Base-by-base conservation (phyloP, 306 rosid species). In the Quercus dentata region DNA sequence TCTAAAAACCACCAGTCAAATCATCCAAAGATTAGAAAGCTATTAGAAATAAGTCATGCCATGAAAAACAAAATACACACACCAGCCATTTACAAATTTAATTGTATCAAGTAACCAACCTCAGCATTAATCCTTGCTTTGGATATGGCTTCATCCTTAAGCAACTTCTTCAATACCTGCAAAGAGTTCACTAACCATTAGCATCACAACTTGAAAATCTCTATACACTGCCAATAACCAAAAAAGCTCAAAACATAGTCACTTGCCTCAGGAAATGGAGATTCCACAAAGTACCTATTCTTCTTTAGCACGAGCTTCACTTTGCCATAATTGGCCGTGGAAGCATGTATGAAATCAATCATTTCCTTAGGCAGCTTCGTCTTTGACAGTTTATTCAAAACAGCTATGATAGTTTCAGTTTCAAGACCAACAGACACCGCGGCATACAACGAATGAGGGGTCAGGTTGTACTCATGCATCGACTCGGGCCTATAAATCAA, bases 221-320 rank as follows among this genome's bases (percentile, higher is more conserved):
- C 46, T 56, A 51, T 79, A 67, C 56, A n/a, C 20, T 30, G 30
- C 52, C 41, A 23, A 58, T 58, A 73, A 81, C 61, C 20, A 70
- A 46, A 65, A 65, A 76, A 28, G 78, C 13, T 6, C 14, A 76
- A 59, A 75, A 21, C 52, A 8, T 31, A 56, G 75, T 44, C 57
- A 30, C 84, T 71, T 75, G 83, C 99, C 94, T 92, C 97, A 3
- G 97, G 95, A 82, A 88, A 91, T 7, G 99, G 99, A 73, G 99
- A 94, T 81, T 94, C 99, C 59, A 94, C 80, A 27, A 90, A 89
- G 86, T 94, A 94, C 28, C 92, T 84, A 63, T 94, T 94, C 90
- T 94, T 94, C 88, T 94, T 94, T 70, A 94, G 99, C 68, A 92
- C 97, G 1, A 94, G 97, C 85, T 94, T 94, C 85, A 94, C 99